Conservation (phyloP, 192 early-diverging fungal genomes). For the Globomyces pollinis-pini region DNA sequence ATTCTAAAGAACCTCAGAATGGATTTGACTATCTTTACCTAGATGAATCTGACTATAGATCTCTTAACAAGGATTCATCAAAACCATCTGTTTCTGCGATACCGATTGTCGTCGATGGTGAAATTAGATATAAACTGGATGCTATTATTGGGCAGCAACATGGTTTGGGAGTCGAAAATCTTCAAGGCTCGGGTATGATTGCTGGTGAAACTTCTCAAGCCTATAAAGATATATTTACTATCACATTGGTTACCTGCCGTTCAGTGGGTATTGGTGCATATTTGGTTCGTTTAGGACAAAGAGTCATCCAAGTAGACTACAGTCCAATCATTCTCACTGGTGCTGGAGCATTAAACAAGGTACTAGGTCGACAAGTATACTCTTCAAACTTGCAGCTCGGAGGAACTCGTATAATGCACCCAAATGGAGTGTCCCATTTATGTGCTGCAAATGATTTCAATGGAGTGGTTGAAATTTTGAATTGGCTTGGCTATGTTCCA, state of each 20-base stretch:
- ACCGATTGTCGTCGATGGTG: constrained; percentile 50
- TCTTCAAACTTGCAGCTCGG: constrained; percentile 96
- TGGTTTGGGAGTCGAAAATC: constrained; percentile 94
- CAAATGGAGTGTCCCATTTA: constrained; percentile 97
- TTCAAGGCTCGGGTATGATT: constrained; percentile 94
- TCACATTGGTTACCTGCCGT: constrained; percentile 93
- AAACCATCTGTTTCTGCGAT: constrained; percentile 70
- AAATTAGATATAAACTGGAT: constrained; percentile 71
- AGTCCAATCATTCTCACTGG: constrained; percentile 98
- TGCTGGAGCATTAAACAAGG: constrained; percentile 94
- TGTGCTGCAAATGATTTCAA: constrained; percentile 92
- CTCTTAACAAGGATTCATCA: constrained; percentile 28
- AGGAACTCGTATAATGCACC: constrained; percentile 98
- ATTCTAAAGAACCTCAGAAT: constrained; percentile 66
- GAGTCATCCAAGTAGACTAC: constrained; percentile 94
- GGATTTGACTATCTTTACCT: constrained; percentile 95
- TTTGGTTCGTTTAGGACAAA: constrained; percentile 95
- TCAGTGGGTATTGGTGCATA: constrained; percentile 99
- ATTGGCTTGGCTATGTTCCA: constrained; percentile 92
- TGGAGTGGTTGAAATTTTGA: constrained; percentile 84
- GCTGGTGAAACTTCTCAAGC: constrained; percentile 92
- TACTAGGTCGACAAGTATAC: constrained; percentile 96
- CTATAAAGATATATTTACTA: constrained; percentile 96
- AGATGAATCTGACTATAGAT: constrained; percentile 60
- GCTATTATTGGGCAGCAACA: constrained; percentile 81